phyloP scores from a whole-genome alignment of 805 yeast species.

The Nakazawaea holstii region DNA sequence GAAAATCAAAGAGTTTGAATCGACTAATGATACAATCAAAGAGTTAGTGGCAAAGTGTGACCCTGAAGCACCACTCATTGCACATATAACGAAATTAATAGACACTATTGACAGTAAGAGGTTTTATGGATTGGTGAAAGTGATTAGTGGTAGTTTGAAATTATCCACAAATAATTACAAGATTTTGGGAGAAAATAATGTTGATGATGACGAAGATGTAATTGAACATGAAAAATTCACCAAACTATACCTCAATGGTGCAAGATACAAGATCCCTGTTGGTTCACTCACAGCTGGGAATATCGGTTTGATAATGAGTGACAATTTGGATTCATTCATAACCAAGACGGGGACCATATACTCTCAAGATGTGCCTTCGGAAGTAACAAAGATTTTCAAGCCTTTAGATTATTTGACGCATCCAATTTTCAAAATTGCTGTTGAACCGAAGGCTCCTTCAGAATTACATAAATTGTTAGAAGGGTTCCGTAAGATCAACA shows the following conservation, averaged over 20 bases:
- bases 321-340: constrained; percentile 42
- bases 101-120: constrained; percentile 47
- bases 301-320: constrained; percentile 63
- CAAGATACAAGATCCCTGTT: constrained; percentile 60
- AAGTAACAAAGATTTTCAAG: constrained; percentile 24
- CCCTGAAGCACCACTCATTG: constrained; percentile 37
- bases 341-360: constrained; percentile 57
- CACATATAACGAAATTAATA: constrained; percentile 53
- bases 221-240: constrained; percentile 33
- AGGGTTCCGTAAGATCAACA: constrained; percentile 60
- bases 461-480: constrained; percentile 69
- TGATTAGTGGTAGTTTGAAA: constrained; percentile 54
- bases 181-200: constrained; percentile 51
- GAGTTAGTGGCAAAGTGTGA: constrained; percentile 26
- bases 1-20: constrained; percentile 16
- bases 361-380: constrained; percentile 1
- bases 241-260: constrained; percentile 53
- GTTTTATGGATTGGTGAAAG: constrained; percentile 55
- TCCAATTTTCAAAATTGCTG: constrained; percentile 73
- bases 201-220: constrained; percentile 49
- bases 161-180: constrained; percentile 38
- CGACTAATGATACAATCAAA: constrained; percentile 13
- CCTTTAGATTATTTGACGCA: constrained; percentile 39
- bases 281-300: constrained; percentile 56
- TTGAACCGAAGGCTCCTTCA: constrained; percentile 76